These are phyloP conservation scores for Metroxylon sagu DNA, from an alignment of 176 grass and related monocot species.

Conservation along the genomic window DNA sequence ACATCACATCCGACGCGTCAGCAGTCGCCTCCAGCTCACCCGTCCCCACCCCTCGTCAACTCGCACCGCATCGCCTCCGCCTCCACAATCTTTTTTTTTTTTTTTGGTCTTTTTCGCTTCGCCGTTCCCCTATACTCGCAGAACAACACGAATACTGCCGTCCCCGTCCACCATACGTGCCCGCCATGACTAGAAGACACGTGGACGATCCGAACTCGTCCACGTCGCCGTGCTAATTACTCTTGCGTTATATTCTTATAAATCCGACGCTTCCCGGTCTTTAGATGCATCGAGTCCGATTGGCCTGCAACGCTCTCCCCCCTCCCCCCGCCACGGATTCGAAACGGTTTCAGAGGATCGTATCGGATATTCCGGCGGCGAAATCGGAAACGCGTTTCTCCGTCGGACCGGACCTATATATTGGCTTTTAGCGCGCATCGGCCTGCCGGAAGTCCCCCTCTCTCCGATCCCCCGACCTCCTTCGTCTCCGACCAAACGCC, in stretches of 20 bases:
- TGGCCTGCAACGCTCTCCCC: not conserved
- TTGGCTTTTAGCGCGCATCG: too few species aligned
- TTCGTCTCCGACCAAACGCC: not conserved
- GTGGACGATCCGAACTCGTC: too few species aligned
- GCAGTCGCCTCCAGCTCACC: not conserved
- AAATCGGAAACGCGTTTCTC: not conserved
- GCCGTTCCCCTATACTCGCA: too few species aligned
- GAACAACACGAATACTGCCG: too few species aligned
- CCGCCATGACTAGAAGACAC: too few species aligned
- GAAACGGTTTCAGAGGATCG: not conserved
- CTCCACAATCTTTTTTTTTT: not conserved
- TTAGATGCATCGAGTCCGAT: too few species aligned
- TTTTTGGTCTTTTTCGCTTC: too few species aligned
- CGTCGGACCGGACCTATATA: too few species aligned
- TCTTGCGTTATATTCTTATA: too few species aligned
- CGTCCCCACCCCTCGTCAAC: not conserved
- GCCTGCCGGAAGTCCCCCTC: not conserved
- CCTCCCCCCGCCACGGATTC: not conserved
- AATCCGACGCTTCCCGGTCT: too few species aligned
- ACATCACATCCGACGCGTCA: not conserved
- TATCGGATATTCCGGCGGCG: constrained; percentile 2
- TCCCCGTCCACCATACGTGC: too few species aligned
- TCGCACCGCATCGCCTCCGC: not conserved
- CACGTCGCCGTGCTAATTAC: too few species aligned
- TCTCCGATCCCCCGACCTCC: not conserved